These are phyloP conservation scores for Amborella trichopoda DNA, from an alignment of 164 flowering plant species.

Conservation along the genomic window DNA sequence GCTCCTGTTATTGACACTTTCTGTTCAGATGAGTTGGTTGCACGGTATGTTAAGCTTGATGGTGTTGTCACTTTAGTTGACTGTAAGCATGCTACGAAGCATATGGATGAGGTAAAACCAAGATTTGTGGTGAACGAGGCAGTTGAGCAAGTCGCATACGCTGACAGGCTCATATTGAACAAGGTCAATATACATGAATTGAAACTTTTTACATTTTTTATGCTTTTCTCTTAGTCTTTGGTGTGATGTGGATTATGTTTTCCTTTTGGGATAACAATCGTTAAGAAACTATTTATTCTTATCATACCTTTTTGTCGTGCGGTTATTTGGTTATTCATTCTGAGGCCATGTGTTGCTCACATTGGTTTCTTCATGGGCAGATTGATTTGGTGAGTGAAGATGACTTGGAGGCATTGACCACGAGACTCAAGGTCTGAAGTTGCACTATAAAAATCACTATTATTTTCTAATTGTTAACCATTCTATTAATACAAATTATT, in stretches of 20 bases:
- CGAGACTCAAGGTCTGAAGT: slow-evolving; percentile 56
- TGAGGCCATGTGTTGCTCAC: too few species aligned
- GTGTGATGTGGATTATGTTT: too few species aligned
- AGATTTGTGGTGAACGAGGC: slow-evolving; percentile 98
- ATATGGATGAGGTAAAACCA: slow-evolving; percentile 82
- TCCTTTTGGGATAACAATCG: too few species aligned
- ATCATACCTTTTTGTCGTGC: background rate
- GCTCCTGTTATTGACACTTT: slow-evolving; percentile 95
- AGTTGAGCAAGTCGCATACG: slow-evolving; percentile 95
- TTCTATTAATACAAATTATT: background rate
- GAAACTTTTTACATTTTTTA: background rate
- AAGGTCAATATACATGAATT: slow-evolving; percentile 33
- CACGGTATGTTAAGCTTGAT: slow-evolving; percentile 78
- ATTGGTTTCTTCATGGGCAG: too few species aligned
- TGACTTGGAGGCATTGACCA: slow-evolving; percentile 41
- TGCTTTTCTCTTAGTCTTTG: background rate
- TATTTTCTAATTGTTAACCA: background rate
- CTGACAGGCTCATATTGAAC: slow-evolving; percentile 88
- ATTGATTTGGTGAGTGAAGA: slow-evolving; percentile 67
- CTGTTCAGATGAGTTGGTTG: slow-evolving; percentile 70
- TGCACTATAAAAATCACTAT: background rate
- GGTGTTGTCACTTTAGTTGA: slow-evolving; percentile 98
- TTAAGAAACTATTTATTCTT: too few species aligned
- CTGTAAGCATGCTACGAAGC: slow-evolving; percentile 83
- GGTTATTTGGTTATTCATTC: background rate